A percentile compares a stretch with the other conserved stretches of the same genome.
phyloP scores from a whole-genome alignment of 2,329 filamentous ascomycete genomes.

The Phialophora macrospora region DNA sequence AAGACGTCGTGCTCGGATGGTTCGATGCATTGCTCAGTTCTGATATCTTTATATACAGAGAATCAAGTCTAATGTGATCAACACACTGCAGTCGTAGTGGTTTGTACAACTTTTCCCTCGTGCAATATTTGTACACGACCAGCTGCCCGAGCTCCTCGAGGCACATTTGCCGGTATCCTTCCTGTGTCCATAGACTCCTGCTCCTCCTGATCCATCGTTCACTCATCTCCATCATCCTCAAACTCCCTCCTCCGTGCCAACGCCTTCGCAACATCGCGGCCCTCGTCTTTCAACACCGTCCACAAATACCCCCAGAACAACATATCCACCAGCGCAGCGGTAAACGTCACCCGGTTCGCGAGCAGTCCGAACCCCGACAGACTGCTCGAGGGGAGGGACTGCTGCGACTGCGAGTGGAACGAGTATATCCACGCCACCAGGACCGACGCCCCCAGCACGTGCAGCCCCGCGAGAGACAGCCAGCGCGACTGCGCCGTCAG shows the following conservation, averaged over 20 bases:
- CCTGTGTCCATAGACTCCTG: neutral
- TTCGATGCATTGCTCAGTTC: neutral
- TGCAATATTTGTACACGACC: neutral
- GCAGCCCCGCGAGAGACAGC: slow-evolving; percentile 33
- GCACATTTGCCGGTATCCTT: neutral
- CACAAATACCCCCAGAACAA: slow-evolving; percentile 40
- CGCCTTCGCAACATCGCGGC: slow-evolving; percentile 28
- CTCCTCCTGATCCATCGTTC: neutral
- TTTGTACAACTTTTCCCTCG: neutral
- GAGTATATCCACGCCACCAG: slow-evolving; percentile 37
- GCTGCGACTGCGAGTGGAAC: slow-evolving; percentile 19
- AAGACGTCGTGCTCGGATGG: neutral
- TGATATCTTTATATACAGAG: neutral
- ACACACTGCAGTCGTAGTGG: neutral
- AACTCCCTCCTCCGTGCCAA: slow-evolving; percentile 30
- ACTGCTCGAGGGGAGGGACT: neutral
- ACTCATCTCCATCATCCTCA: slow-evolving; percentile 29
- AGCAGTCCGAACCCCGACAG: slow-evolving; percentile 19
- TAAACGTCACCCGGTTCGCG: slow-evolving; percentile 38
- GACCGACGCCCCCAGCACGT: slow-evolving; percentile 27
- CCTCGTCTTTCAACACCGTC: slow-evolving; percentile 38
- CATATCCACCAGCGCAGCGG: slow-evolving; percentile 35
- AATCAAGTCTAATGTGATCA: neutral
- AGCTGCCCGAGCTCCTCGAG: neutral
- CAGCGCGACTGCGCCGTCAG: slow-evolving; percentile 34